Conservation (phyloP, 371 early-diverging fungal genomes). For the Cokeromyces recurvatus region DNA sequence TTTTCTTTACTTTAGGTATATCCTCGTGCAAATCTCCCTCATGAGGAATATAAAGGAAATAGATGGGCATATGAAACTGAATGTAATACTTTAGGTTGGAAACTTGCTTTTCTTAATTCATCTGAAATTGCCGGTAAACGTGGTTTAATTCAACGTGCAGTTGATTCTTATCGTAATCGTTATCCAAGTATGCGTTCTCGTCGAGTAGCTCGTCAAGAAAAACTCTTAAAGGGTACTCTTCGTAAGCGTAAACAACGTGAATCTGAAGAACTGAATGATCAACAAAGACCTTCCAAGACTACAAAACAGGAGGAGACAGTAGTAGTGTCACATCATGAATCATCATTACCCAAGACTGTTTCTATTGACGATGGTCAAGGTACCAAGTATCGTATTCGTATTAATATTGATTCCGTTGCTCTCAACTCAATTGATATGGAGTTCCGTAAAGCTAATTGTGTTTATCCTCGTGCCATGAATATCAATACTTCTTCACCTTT, state of each 20-base stretch:
- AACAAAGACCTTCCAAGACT: neutral
- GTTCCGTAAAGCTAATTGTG: conserved; percentile 41
- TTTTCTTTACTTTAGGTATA: conserved; percentile 20
- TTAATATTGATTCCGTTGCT: conserved; percentile 43
- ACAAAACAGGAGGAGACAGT: neutral
- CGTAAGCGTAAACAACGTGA: conserved; percentile 32
- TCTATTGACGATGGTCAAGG: conserved; percentile 21
- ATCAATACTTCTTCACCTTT: conserved; percentile 20
- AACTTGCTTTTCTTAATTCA: conserved; percentile 64
- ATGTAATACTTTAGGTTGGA: conserved; percentile 33
- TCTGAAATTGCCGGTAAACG: conserved; percentile 76
- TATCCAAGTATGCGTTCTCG: conserved; percentile 76
- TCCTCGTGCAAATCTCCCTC: conserved; percentile 65
- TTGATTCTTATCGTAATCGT: conserved; percentile 88
- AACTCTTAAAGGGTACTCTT: conserved; percentile 45
- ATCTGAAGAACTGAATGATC: neutral
- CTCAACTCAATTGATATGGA: conserved; percentile 32
- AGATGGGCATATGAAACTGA: conserved; percentile 44
- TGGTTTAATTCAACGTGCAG: conserved; percentile 91
- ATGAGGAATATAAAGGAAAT: conserved; percentile 74
- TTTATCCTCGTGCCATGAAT: conserved; percentile 45
- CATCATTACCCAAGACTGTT: conserved; percentile 19
- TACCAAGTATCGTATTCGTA: conserved; percentile 30
- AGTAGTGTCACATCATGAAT: neutral
- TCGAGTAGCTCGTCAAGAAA: conserved; percentile 77